phyloP scores from a whole-genome alignment of 75 land plant genomes.

The Isoetes taiwanensis region DNA sequence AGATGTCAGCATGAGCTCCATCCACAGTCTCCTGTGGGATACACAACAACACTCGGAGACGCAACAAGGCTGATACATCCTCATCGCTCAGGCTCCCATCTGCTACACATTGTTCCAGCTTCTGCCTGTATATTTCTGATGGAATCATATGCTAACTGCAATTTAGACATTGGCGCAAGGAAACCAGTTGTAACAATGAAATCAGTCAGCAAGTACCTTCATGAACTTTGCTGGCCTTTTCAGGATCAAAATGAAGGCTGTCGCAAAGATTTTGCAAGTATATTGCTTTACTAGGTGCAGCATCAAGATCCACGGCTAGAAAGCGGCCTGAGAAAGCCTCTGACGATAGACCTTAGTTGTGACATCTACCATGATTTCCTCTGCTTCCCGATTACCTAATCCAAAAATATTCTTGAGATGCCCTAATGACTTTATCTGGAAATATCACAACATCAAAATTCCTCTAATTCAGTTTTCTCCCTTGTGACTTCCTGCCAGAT shows the following conservation, averaged over 20 bases:
- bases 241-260: conserved; percentile 71
- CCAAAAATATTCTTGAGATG: conserved; percentile 79
- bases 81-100: conserved; percentile 70
- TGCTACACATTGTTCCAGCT: conserved; percentile 75
- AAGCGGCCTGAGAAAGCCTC: conserved; percentile 54
- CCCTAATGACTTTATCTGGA: conserved; percentile 48
- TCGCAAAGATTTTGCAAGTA: conserved; percentile 85
- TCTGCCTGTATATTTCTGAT: conserved; percentile 81
- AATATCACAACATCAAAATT: neutral
- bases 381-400: conserved; percentile 73
- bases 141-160: neutral
- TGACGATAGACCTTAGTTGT: conserved; percentile 68
- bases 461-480: neutral
- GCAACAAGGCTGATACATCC: conserved; percentile 50
- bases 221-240: conserved; percentile 75
- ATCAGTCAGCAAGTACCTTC: conserved; percentile 40
- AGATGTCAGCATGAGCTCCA: conserved; percentile 74
- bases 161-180: neutral
- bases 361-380: conserved; percentile 56
- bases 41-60: conserved; percentile 69
- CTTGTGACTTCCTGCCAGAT: neutral
- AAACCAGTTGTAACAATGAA: neutral
- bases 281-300: conserved; percentile 84
- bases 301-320: conserved; percentile 54
- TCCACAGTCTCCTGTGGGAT: conserved; percentile 83